A percentile compares a stretch with the other conserved stretches of the same genome.
These are phyloP conservation scores for Acanthamoeba royreba DNA, from an alignment of 208 protist genomes.

Conservation along the genomic window DNA sequence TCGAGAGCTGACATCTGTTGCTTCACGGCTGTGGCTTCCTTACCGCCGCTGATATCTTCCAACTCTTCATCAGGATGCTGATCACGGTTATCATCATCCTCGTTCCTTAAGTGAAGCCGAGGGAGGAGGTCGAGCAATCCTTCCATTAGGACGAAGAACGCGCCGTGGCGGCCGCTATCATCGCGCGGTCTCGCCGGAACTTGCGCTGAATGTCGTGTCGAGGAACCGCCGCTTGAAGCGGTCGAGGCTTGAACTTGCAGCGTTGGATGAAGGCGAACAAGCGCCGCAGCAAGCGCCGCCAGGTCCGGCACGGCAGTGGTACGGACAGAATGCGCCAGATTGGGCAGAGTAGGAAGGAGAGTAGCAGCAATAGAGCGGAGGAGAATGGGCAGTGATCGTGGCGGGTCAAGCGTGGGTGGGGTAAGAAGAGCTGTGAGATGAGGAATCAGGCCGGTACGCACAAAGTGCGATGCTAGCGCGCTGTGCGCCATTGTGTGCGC, in stretches of 20 bases:
- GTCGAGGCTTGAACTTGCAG: neutral
- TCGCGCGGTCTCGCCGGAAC: neutral
- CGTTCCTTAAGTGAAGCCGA: neutral
- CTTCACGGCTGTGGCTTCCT: no score
- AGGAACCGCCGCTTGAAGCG: neutral
- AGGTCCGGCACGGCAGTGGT: neutral
- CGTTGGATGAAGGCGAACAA: neutral
- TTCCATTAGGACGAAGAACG: neutral
- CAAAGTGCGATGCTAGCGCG: neutral
- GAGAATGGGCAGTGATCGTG: neutral
- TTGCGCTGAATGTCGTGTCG: neutral
- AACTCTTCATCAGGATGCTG: no score
- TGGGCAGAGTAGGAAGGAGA: neutral
- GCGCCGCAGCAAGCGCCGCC: neutral
- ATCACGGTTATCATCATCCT: neutral
- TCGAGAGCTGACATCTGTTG: no score
- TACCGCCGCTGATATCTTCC: no score
- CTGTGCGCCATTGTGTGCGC: neutral
- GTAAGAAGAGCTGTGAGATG: neutral
- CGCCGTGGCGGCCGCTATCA: neutral
- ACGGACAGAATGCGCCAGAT: neutral
- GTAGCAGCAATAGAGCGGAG: neutral
- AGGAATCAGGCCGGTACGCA: neutral
- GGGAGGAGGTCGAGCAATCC: neutral
- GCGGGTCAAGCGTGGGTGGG: neutral